Base-by-base conservation (phyloP, 306 rosid species). In the Hippophae gyantsensis region DNA sequence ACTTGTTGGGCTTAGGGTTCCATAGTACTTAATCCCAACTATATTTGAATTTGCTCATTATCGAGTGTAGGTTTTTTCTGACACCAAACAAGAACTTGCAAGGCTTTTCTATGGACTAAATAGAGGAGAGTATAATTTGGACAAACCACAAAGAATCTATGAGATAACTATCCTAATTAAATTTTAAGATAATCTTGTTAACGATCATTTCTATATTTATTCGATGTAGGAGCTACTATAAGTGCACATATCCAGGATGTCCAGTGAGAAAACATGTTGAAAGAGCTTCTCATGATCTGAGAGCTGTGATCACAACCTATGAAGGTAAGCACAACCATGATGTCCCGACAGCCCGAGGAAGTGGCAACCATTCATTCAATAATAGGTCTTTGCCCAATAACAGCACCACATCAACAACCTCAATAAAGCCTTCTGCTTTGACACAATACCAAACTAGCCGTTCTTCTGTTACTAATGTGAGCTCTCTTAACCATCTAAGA, bases 321-420 rank as follows among this genome's bases (percentile, higher is more conserved):
- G 99, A 92, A 62, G 95, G 99, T 11, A 92, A 92, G 60, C 99
- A 92, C 82, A 92, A 82, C 76, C 99, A 92, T 43, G 97, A 92
- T 4, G 89, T 92, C 10, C 99, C 99, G 2, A 88, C 86, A 8
- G 88, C 95, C 11, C 92, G 99, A 42, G 94, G 95, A 54, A 85
- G 95, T 52, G 84, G 89, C 8, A 52, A 60, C 78, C 78, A 77
- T 66, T 69, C 89, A 13, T 64, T 73, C 57, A 84, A 53, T 52
- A 84, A 53, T 52, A 84, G 81, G 70, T 43, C 85, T 69, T 11
- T 80, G 25, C 85, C 79, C 46, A 78, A 13, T 67, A 65, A 56
- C 58, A 43, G 50, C 59, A 57, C 61, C 60, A 67, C 11, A 13
- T 12, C 64, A 63, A 38, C 49, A 61, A 68, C 78, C 14, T 74